Conservation (phyloP, 768 basidiomycete species). For the Lactarius sanguifluus region DNA sequence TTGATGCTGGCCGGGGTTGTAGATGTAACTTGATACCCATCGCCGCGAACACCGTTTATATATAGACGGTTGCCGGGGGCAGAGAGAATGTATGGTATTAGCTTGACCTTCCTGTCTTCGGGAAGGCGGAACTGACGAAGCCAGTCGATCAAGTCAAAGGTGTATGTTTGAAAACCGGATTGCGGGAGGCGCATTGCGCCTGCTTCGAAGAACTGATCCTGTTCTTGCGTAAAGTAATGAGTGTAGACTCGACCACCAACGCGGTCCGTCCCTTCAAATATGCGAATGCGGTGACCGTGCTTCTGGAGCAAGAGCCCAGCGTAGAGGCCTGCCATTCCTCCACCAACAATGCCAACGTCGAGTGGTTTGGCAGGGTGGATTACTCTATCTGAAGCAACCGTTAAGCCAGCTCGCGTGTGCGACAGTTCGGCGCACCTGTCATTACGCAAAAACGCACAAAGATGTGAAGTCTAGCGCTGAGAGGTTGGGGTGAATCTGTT, state of each 20-base stretch:
- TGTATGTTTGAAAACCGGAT: conserved; percentile 20
- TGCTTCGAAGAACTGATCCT: conserved; percentile 29
- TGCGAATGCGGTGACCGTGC: conserved; percentile 23
- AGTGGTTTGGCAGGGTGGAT: background rate
- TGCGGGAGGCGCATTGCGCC: conserved; percentile 30
- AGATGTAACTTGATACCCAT: conserved; percentile 18
- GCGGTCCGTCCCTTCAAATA: conserved; percentile 26
- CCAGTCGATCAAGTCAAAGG: conserved; percentile 24
- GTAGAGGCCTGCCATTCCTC: conserved; percentile 28
- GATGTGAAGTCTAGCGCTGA: background rate
- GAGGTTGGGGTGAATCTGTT: background rate
- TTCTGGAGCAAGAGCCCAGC: conserved; percentile 24
- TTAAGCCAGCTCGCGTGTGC: background rate
- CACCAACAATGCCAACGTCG: conserved; percentile 26
- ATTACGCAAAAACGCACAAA: background rate
- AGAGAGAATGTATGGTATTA: conserved; percentile 27
- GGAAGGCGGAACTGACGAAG: conserved; percentile 16
- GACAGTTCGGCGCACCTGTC: background rate
- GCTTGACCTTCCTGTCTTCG: conserved; percentile 17
- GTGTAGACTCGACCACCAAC: conserved; percentile 28
- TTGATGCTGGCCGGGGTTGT: conserved; percentile 5
- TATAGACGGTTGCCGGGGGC: conserved; percentile 27
- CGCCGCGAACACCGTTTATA: conserved; percentile 17
- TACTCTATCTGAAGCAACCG: background rate
- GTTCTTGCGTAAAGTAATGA: conserved; percentile 27